Evolutionary conservation across 2,329 filamentous ascomycete species (phyloP).

Genomic region (Ceratocystis lukuohia): DNA sequence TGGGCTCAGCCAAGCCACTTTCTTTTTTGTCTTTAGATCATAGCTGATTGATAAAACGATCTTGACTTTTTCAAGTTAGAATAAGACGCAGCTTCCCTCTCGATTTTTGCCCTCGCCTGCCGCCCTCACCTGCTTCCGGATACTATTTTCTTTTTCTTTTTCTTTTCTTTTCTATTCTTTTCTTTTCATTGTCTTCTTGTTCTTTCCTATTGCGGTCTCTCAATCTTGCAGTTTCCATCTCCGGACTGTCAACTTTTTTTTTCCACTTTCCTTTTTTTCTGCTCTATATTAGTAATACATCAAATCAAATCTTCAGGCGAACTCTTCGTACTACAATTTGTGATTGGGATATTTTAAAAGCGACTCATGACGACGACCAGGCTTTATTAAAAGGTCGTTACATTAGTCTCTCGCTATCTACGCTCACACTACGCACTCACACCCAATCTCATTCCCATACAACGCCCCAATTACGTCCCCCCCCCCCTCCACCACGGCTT

Average conservation of each 20-base stretch:
- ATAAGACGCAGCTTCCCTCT: not conserved
- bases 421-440: not conserved
- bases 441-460: not conserved
- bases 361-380: not conserved
- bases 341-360: not conserved
- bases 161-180: not conserved
- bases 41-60: not conserved
- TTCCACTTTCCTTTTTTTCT: not conserved
- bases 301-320: not conserved
- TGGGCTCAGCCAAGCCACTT: not conserved
- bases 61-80: not conserved
- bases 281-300: constrained; percentile 5
- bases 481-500: not conserved
- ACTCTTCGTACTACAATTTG: not conserved
- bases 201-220: not conserved
- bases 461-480: not conserved
- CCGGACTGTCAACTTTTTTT: not conserved
- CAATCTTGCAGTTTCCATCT: not conserved
- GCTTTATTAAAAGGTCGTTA: not conserved
- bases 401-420: not conserved
- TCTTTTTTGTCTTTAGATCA: not conserved
- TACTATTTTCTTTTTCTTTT: not conserved
- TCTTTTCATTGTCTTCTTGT: not conserved
- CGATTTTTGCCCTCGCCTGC: not conserved
- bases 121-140: too few relatives aligned